These are phyloP conservation scores for Penicillium sp. DNA, from an alignment of 2,329 filamentous ascomycete genomes.

Conservation along the genomic window DNA sequence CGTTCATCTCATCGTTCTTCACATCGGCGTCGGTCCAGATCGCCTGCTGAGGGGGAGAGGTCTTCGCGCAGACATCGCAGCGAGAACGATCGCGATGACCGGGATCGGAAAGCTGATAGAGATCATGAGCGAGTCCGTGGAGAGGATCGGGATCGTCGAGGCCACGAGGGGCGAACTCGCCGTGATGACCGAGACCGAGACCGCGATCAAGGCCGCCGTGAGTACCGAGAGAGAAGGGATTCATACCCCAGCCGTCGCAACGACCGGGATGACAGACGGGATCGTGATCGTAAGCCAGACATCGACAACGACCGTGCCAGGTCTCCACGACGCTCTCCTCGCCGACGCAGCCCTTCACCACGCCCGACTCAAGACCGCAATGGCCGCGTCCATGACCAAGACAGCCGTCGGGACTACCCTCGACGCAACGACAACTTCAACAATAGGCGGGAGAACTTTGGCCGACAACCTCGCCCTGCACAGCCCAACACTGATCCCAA, in stretches of 20 bases:
- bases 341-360: conserved; percentile 25
- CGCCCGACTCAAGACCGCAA: conserved; percentile 15
- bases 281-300: conserved; percentile 12
- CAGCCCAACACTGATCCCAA: conserved; percentile 23
- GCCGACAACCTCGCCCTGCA: conserved; percentile 9
- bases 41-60: conserved; percentile 23
- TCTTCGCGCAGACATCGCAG: conserved; percentile 26
- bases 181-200: conserved; percentile 11
- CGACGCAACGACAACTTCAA: conserved; percentile 24
- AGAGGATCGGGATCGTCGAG: conserved; percentile 12
- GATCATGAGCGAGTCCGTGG: conserved; percentile 17
- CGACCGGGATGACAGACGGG: conserved; percentile 25
- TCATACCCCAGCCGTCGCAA: conserved; percentile 21
- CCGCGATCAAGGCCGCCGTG: conserved; percentile 9
- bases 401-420: conserved; percentile 18
- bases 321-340: conserved; percentile 20
- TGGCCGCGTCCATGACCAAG: conserved; percentile 8
- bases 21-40: conserved; percentile 27
- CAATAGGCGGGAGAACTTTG: conserved; percentile 16
- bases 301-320: conserved; percentile 19
- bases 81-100: conserved; percentile 24
- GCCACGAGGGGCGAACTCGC: conserved; percentile 2
- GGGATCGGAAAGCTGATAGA: conserved; percentile 18
- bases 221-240: conserved; percentile 20
- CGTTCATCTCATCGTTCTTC: conserved; percentile 22